Evolutionary conservation across 2,329 filamentous ascomycete species (phyloP), one percentile per base, ranked within the genome.

Genomic region (Alternaria solani): DNA sequence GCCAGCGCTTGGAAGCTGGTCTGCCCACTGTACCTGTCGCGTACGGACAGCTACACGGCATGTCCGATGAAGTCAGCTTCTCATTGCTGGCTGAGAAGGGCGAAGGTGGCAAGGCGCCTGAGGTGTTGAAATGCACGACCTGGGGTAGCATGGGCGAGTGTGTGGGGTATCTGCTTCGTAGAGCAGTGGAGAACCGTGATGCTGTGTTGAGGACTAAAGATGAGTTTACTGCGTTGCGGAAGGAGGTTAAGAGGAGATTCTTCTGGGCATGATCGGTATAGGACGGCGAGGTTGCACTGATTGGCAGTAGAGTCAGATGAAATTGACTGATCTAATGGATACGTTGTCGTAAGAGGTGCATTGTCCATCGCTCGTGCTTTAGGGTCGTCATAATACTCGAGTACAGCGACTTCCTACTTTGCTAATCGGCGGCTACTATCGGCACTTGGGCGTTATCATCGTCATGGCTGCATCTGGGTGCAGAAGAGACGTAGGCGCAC

Each of bases 21-120:
- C 72, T 85, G 32, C 73, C 78, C 2, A 81, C 81, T 4, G 82
- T 86, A 1, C 80, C 83, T 1, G 78, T 87, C n/a, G 78, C 79
- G 3, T 93, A 91, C 75, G 91, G 90, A 2, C 94, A 97, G 80
- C 86, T 97, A 1, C 91, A 95, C 81, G 94, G 94, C 34, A 98
- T 98, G 94, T 94, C 94, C 1, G 94, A 97, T 70, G 94, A 97
- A 75, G 88, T 97, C 48, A 93, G 91, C 63, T 85, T 85, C 61
- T 81, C 74, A 26, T 56, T 78, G 16, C 57, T 76, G 39, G 64
- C 64, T 7, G 64, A 75, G 58, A 66, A 61, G 36, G 62, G 60
- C 9, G 64, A 56, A 4, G 62, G 64, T 36, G 66, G 66, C 2
- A 80, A 83, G 49, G 66, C 72, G 7, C 82, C 83, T 43, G 80